phyloP scores from a whole-genome alignment of 176 grass and related monocot species.

The sorghum (Sorghum bicolor) region Sorghum_bicolor_NCBIv3 NC_012876.2:12112001-12112500 shows the following conservation, averaged over 20 bases:
- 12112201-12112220: constrained; percentile 89
- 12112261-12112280: constrained; percentile 87
- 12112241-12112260: constrained; percentile 89
- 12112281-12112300: constrained; percentile 89
- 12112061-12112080: constrained; percentile 35
- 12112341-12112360: background rate
- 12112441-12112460: constrained; percentile 92
- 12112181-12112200: constrained; percentile 85
- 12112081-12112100: constrained; percentile 61
- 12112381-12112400: background rate
- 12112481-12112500: constrained; percentile 7
- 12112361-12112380: background rate
- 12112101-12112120: constrained; percentile 85
- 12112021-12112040: background rate
- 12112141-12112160: constrained; percentile 69
- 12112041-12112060: background rate
- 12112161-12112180: constrained; percentile 58
- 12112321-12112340: background rate
- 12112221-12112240: constrained; percentile 94
- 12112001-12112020: background rate
- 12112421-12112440: constrained; percentile 92
- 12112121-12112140: constrained; percentile 84
- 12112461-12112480: constrained; percentile 17
- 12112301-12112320: constrained; percentile 47
- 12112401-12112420: background rate